Evolutionary conservation across 495 filamentous ascomycete species (phyloP).

Genomic region (Lasiosphaeris hirsuta): DNA sequence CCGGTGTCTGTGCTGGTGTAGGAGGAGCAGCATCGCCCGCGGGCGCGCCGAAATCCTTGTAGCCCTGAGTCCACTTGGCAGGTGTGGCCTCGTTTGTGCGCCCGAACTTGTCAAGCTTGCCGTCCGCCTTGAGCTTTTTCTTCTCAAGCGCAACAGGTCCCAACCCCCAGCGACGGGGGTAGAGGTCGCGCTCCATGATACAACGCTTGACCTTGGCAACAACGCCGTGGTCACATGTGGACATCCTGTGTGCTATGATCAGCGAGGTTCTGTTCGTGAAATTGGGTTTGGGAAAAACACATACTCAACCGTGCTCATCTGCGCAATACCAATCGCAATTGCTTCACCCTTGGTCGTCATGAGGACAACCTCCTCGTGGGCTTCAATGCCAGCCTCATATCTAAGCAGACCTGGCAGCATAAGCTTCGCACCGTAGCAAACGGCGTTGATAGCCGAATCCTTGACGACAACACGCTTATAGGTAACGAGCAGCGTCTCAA

Average conservation of each 20-base stretch:
- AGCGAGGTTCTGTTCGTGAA: not conserved
- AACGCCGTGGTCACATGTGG: slow-evolving; percentile 90
- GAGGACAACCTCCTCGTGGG: slow-evolving; percentile 63
- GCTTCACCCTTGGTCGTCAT: slow-evolving; percentile 99
- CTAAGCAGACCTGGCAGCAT: slow-evolving; percentile 94
- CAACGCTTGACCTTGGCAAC: slow-evolving; percentile 95
- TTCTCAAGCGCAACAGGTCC: slow-evolving; percentile 89
- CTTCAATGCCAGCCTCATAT: slow-evolving; percentile 77
- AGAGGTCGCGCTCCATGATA: slow-evolving; percentile 98
- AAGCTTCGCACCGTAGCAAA: slow-evolving; percentile 96
- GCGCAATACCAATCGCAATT: slow-evolving; percentile 89
- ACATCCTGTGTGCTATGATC: slow-evolving; percentile 45
- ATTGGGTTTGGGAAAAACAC: not conserved
- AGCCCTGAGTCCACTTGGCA: slow-evolving; percentile 80
- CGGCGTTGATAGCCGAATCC: slow-evolving; percentile 90
- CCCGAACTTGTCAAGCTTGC: slow-evolving; percentile 96
- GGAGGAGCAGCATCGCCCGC: slow-evolving; percentile 13
- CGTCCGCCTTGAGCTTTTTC: slow-evolving; percentile 98
- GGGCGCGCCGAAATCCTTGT: slow-evolving; percentile 75
- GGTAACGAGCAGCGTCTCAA: slow-evolving; percentile 83
- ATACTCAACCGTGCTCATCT: slow-evolving; percentile 58
- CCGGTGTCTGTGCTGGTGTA: slow-evolving; percentile 37
- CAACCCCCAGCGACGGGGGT: slow-evolving; percentile 91
- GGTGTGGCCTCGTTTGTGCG: slow-evolving; percentile 88
- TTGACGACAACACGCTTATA: slow-evolving; percentile 98